These are phyloP conservation scores for Xylaria sp. DNA, from an alignment of 2,329 filamentous ascomycete species.

Conservation along the genomic window DNA sequence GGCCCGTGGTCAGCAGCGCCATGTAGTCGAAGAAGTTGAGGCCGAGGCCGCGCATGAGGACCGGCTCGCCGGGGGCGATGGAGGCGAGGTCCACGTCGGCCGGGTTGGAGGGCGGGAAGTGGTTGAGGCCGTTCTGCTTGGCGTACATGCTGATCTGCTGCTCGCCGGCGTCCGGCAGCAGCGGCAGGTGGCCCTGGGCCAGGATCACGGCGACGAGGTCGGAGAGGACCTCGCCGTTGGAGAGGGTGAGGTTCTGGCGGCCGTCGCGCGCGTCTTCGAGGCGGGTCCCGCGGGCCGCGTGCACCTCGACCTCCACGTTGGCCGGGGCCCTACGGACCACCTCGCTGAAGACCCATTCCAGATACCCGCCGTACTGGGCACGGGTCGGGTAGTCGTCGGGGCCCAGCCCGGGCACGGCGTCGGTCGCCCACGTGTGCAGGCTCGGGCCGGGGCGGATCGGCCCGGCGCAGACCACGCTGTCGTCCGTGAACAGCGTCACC, in stretches of 20 bases:
- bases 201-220: constrained; percentile 19
- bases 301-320: constrained; percentile 12
- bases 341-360: constrained; percentile 19
- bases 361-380: constrained; percentile 16
- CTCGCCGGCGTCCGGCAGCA: constrained; percentile 4
- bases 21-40: constrained; percentile 27
- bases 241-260: constrained; percentile 17
- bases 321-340: constrained; percentile 1
- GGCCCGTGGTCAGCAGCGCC: constrained; percentile 20
- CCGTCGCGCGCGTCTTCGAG: constrained; percentile 13
- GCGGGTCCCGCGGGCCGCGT: constrained; percentile 7
- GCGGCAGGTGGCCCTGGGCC: constrained; percentile 23
- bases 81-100: constrained; percentile 18
- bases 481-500: constrained; percentile 20
- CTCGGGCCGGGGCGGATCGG: constrained; percentile 14
- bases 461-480: constrained; percentile 13
- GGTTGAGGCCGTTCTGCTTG: constrained; percentile 8
- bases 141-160: constrained; percentile 7
- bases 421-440: constrained; percentile 10
- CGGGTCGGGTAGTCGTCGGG: constrained; percentile 21
- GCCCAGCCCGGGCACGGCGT: neutral
- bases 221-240: constrained; percentile 8
- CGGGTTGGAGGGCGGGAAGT: constrained; percentile 19
- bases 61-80: constrained; percentile 6
- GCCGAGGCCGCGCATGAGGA: constrained; percentile 23